Conservation (phyloP, 2,329 filamentous ascomycete species). For the Botrytis hyacinthi region DNA sequence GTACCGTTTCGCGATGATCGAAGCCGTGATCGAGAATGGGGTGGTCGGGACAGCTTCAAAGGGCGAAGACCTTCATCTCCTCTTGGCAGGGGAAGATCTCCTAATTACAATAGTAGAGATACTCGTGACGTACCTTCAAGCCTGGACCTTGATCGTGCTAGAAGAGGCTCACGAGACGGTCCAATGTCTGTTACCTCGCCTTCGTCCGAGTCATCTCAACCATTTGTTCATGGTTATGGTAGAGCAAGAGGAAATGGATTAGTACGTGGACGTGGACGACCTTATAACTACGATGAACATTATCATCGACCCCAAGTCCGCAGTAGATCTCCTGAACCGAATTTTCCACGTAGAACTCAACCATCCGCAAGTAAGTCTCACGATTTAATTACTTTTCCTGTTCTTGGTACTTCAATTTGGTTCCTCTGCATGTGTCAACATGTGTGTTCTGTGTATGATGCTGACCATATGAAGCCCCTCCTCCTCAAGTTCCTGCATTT, state of each 20-base stretch:
- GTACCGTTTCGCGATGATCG: constrained; percentile 19
- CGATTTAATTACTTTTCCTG: neutral
- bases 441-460: neutral
- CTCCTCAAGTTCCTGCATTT: constrained; percentile 55
- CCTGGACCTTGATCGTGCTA: constrained; percentile 64
- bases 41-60: constrained; percentile 44
- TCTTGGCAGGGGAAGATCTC: constrained; percentile 59
- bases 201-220: constrained; percentile 59
- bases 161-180: constrained; percentile 69
- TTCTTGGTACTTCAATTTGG: neutral
- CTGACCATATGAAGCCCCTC: constrained; percentile 40
- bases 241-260: constrained; percentile 50
- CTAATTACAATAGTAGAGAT: constrained; percentile 58
- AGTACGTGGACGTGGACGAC: constrained; percentile 48
- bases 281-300: constrained; percentile 56
- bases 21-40: constrained; percentile 29
- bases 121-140: constrained; percentile 54
- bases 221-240: constrained; percentile 44
- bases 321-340: constrained; percentile 37
- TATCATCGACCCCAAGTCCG: constrained; percentile 41
- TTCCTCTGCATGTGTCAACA: neutral
- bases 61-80: constrained; percentile 63
- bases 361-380: constrained; percentile 45
- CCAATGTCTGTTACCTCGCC: constrained; percentile 70
- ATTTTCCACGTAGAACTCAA: constrained; percentile 36